Evolutionary conservation across 208 protist genomes (phyloP).

Genomic region (Trypanosomatidae sp.): DNA sequence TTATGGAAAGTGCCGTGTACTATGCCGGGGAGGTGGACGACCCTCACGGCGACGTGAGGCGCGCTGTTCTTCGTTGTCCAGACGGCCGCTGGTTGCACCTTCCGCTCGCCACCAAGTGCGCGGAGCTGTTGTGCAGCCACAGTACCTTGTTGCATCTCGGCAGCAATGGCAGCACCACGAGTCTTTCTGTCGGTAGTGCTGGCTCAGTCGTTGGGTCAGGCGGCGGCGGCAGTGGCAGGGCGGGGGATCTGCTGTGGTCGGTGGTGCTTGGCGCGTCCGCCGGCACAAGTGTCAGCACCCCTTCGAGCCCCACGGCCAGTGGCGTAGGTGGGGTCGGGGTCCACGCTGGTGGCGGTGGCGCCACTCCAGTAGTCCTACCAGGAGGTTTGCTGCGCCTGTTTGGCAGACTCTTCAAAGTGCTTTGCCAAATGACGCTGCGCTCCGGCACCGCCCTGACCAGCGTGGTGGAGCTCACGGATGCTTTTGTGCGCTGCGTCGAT

Average conservation of each 20-base stretch:
- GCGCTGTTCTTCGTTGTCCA: conserved; percentile 36
- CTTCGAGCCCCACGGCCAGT: not conserved
- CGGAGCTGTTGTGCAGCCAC: conserved; percentile 57
- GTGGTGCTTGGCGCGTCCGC: conserved; percentile 13
- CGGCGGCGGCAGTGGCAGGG: conserved; percentile 12
- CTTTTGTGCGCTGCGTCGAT: conserved; percentile 52
- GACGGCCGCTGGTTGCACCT: conserved; percentile 82
- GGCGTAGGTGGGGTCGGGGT: conserved; percentile 1
- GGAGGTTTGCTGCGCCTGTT: conserved; percentile 84
- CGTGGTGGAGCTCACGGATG: conserved; percentile 40
- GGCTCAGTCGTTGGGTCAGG: conserved; percentile 9
- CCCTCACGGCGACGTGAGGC: conserved; percentile 24
- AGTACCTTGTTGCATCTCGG: conserved; percentile 53
- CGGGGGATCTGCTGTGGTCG: conserved; percentile 17
- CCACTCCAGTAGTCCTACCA: conserved; percentile 14
- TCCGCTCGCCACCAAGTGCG: conserved; percentile 61
- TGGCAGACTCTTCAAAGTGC: conserved; percentile 67
- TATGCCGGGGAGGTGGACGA: conserved; percentile 20
- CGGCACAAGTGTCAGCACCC: not conserved
- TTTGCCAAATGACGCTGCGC: conserved; percentile 65
- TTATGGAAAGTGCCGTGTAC: conserved; percentile 7
- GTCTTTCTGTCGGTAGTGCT: conserved; percentile 8
- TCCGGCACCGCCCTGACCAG: conserved; percentile 28
- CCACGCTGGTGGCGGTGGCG: not conserved
- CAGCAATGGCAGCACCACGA: conserved; percentile 32